These are phyloP conservation scores for Fusarium sublunatum DNA, from an alignment of 2,329 filamentous ascomycete species.

Conservation along the genomic window DNA sequence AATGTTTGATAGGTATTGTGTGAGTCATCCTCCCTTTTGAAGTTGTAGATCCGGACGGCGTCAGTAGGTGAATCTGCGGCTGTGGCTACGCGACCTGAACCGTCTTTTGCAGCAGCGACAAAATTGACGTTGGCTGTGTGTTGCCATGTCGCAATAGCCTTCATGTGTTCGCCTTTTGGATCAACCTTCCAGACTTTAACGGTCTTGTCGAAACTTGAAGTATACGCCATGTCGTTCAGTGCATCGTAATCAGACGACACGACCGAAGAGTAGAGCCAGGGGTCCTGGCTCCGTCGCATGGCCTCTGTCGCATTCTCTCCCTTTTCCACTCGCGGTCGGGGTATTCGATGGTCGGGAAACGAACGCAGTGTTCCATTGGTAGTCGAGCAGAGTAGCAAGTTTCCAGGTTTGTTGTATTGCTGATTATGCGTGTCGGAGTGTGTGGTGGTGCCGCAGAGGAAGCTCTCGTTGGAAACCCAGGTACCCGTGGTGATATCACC, in stretches of 20 bases:
- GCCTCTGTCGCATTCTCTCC: constrained; percentile 66
- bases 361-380: constrained; percentile 58
- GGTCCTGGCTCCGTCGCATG: constrained; percentile 69
- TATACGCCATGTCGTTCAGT: constrained; percentile 61
- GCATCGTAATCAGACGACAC: constrained; percentile 69
- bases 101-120: constrained; percentile 64
- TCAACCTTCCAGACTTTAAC: constrained; percentile 69
- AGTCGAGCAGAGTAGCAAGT: constrained; percentile 67
- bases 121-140: constrained; percentile 72
- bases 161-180: constrained; percentile 55
- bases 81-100: constrained; percentile 65
- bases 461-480: constrained; percentile 65
- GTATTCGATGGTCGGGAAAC: constrained; percentile 67
- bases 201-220: constrained; percentile 70
- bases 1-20: constrained; percentile 53
- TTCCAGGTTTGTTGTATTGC: constrained; percentile 74
- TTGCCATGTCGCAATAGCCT: constrained; percentile 59
- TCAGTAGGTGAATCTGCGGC: constrained; percentile 65
- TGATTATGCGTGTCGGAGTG: constrained; percentile 73
- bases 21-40: constrained; percentile 53
- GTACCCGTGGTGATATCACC: constrained; percentile 69
- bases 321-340: constrained; percentile 63
- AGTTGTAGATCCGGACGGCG: constrained; percentile 68
- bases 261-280: constrained; percentile 73
- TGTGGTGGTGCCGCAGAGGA: constrained; percentile 71